These are phyloP conservation scores for Trichoderma sp. DNA, from an alignment of 2,329 filamentous ascomycete species.

Conservation along the genomic window DNA sequence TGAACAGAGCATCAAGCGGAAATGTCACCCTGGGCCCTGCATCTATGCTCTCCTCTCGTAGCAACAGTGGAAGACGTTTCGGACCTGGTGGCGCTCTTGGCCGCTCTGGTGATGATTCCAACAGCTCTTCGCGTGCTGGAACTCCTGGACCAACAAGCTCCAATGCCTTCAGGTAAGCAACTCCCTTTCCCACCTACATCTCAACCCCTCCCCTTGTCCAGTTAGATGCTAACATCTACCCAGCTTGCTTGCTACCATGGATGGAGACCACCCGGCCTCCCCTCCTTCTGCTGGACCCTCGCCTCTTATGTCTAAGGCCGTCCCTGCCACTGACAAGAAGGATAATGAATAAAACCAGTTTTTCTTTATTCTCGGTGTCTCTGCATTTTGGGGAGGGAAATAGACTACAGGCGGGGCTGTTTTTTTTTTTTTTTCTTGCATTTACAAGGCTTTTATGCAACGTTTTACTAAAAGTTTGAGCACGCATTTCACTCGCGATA, in stretches of 20 bases:
- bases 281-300: constrained; percentile 70
- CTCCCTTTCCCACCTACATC: not conserved
- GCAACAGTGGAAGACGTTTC: constrained; percentile 83
- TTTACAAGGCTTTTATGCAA: constrained; percentile 52
- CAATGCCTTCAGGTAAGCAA: constrained; percentile 89
- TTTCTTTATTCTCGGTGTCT: constrained; percentile 41
- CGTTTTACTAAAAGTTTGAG: constrained; percentile 51
- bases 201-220: not conserved
- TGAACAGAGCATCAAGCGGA: constrained; percentile 62
- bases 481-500: constrained; percentile 52
- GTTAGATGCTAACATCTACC: not conserved
- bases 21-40: constrained; percentile 74
- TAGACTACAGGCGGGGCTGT: constrained; percentile 52
- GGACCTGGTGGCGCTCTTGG: constrained; percentile 73
- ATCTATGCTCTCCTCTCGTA: constrained; percentile 85
- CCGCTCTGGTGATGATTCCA: constrained; percentile 80
- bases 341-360: constrained; percentile 47
- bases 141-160: constrained; percentile 74
- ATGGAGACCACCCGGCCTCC: constrained; percentile 65
- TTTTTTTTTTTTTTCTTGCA: constrained; percentile 48
- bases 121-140: constrained; percentile 82
- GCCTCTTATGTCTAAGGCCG: constrained; percentile 64
- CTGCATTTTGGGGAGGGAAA: constrained; percentile 49
- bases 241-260: constrained; percentile 63
- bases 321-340: constrained; percentile 59